Percentiles rank a stretch among this genome's conserved stretches.
phyloP scores from a whole-genome alignment of 2,329 filamentous ascomycete species.

The Xylaria sp. region DNA sequence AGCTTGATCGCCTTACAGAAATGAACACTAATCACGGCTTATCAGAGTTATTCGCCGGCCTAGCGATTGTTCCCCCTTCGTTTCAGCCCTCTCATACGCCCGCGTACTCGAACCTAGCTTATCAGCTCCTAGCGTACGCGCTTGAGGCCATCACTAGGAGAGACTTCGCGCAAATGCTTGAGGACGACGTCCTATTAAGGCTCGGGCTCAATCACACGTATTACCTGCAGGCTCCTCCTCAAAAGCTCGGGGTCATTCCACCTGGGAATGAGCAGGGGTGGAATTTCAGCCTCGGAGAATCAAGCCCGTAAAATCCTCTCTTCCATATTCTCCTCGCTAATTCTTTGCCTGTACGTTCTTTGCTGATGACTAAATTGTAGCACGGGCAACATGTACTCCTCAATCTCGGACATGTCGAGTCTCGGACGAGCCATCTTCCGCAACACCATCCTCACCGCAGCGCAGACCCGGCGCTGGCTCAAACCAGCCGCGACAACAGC shows the following conservation, averaged over 20 bases:
- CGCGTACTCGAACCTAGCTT: conserved; percentile 47
- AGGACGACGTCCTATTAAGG: conserved; percentile 40
- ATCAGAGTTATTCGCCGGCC: conserved; percentile 44
- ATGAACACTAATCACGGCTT: background rate
- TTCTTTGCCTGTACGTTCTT: background rate
- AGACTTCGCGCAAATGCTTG: conserved; percentile 42
- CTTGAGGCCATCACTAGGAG: conserved; percentile 45
- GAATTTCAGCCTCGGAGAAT: conserved; percentile 53
- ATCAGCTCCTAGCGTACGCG: conserved; percentile 47
- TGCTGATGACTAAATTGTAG: conserved; percentile 36
- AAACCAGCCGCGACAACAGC: conserved; percentile 55
- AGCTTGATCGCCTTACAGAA: background rate
- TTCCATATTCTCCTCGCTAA: too few relatives aligned
- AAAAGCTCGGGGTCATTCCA: conserved; percentile 42
- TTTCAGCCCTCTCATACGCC: conserved; percentile 44
- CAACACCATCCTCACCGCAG: conserved; percentile 51
- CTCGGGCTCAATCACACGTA: conserved; percentile 43
- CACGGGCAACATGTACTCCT: conserved; percentile 59
- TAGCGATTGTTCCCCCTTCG: conserved; percentile 44
- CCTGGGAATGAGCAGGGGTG: conserved; percentile 44
- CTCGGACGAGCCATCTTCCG: conserved; percentile 58
- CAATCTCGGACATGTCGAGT: conserved; percentile 54
- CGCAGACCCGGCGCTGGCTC: conserved; percentile 57
- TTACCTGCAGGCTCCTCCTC: conserved; percentile 40
- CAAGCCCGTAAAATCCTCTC: conserved; percentile 52